Conservation (phyloP, 768 basidiomycete species). For the Naganishia vishniacii region DNA sequence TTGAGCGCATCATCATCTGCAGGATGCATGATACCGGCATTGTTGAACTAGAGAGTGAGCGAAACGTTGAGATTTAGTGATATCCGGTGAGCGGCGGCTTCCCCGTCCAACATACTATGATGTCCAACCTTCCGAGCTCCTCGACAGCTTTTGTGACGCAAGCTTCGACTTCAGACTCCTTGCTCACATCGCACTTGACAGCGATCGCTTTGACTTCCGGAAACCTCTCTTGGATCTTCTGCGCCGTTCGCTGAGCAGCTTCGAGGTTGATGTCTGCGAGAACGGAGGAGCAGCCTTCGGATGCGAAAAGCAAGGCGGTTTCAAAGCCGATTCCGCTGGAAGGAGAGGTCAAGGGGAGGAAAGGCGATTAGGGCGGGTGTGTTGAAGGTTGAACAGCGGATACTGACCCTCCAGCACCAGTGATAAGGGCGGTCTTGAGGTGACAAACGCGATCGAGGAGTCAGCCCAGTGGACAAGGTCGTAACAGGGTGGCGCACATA, state of each 20-base stretch:
- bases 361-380: neutral
- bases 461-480: neutral
- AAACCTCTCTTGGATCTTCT: constrained; percentile 60
- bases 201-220: constrained; percentile 56
- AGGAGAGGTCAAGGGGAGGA: neutral
- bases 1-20: constrained; percentile 88
- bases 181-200: constrained; percentile 76
- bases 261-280: constrained; percentile 79
- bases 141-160: constrained; percentile 73
- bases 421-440: constrained; percentile 56
- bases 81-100: no score
- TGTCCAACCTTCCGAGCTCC: constrained; percentile 85
- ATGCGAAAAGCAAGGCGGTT: constrained; percentile 87
- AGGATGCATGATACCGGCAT: constrained; percentile 98
- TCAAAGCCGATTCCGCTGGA: constrained; percentile 91
- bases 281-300: constrained; percentile 85
- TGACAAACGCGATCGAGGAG: neutral
- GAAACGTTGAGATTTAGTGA: no score
- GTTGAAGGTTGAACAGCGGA: neutral
- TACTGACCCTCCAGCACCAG: constrained; percentile 81
- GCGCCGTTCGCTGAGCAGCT: constrained; percentile 64
- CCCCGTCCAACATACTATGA: no score
- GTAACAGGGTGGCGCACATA: neutral
- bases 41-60: constrained; percentile 68
- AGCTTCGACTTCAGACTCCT: constrained; percentile 77